These are phyloP conservation scores for Gentiana macrophylla DNA, from an alignment of 257 asterid genomes.

Conservation along the genomic window DNA sequence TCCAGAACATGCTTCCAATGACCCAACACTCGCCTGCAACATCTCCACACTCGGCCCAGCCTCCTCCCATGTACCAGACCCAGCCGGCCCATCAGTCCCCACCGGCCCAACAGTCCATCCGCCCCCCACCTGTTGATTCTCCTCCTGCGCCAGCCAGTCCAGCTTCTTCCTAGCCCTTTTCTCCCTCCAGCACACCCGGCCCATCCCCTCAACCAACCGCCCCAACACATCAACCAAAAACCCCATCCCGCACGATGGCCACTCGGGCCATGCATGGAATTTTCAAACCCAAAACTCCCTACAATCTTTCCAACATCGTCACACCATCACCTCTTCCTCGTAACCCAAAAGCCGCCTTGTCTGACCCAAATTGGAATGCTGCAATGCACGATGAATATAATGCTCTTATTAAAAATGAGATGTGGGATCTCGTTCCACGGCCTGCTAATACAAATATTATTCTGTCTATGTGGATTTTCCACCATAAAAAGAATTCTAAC, in stretches of 20 bases:
- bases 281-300: neutral
- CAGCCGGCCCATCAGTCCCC: no score
- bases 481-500: slow-evolving; percentile 1
- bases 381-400: slow-evolving; percentile 6
- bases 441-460: neutral
- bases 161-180: neutral
- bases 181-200: neutral
- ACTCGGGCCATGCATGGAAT: neutral
- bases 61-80: no score
- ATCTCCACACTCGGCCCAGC: no score
- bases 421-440: neutral
- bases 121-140: no score
- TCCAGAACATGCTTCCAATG: no score
- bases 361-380: slow-evolving; percentile 5
- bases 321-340: neutral
- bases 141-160: neutral
- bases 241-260: neutral
- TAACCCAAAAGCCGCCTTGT: neutral
- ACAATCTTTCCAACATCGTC: neutral
- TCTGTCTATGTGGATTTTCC: slow-evolving; percentile 4
- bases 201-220: neutral
- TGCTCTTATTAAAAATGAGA: slow-evolving; percentile 4
- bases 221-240: neutral
- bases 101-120: no score
- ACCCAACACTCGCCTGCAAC: no score